These are phyloP conservation scores for Pythium rishiriense DNA, from an alignment of 352 stramenopile species.

Conservation along the genomic window DNA sequence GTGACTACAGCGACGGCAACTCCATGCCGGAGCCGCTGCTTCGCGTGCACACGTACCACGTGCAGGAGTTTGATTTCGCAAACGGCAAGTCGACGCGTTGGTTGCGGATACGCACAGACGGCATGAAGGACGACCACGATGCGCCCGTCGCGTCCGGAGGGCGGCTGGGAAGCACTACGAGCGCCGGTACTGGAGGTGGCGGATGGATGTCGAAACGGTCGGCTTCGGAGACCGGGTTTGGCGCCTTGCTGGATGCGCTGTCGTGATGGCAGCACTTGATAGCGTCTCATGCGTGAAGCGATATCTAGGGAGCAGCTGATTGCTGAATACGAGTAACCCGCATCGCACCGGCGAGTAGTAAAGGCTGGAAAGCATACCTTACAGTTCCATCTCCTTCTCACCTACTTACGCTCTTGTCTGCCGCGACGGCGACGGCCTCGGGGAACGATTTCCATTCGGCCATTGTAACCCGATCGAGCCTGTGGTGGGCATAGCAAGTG, in stretches of 20 bases:
- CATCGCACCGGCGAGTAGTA: neutral
- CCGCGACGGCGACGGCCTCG: neutral
- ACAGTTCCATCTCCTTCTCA: neutral
- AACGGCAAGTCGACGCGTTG: conserved; percentile 69
- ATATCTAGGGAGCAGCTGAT: no score
- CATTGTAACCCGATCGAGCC: neutral
- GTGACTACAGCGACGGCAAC: conserved; percentile 37
- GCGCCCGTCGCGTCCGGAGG: neutral
- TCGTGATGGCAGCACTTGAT: conserved; percentile 15
- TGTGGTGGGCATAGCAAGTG: conserved; percentile 1
- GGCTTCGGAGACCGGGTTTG: conserved; percentile 34
- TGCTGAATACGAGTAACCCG: no score
- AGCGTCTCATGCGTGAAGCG: neutral
- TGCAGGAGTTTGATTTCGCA: conserved; percentile 80
- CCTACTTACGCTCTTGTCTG: neutral
- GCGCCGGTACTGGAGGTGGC: conserved; percentile 1
- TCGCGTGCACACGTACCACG: conserved; percentile 68
- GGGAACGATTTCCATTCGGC: neutral
- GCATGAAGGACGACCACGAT: conserved; percentile 47
- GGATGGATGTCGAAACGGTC: conserved; percentile 27
- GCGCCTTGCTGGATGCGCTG: conserved; percentile 35
- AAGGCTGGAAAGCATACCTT: neutral
- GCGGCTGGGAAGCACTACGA: neutral
- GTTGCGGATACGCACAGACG: conserved; percentile 60
- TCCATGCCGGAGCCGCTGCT: conserved; percentile 56